These are phyloP conservation scores for Ascosphaera acerosa DNA, from an alignment of 2,329 filamentous ascomycete species.

Conservation along the genomic window DNA sequence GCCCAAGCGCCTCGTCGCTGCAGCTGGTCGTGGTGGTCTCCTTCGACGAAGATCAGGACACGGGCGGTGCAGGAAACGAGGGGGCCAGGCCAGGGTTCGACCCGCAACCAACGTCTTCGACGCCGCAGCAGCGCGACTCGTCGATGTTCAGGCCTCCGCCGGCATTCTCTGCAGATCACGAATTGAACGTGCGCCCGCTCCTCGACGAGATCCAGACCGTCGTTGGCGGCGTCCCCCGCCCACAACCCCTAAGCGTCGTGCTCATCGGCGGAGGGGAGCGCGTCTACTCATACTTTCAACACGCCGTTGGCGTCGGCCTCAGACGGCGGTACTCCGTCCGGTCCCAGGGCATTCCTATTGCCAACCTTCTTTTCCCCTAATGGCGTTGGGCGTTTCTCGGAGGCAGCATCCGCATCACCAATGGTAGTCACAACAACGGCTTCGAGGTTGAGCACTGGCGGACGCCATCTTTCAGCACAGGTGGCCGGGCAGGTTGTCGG, in stretches of 20 bases:
- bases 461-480: too few relatives aligned
- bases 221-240: slow-evolving; percentile 39
- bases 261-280: slow-evolving; percentile 51
- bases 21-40: slow-evolving; percentile 37
- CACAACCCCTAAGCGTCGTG: slow-evolving; percentile 54
- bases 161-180: slow-evolving; percentile 10
- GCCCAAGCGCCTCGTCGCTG: slow-evolving; percentile 33
- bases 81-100: too few relatives aligned
- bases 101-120: too few relatives aligned
- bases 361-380: slow-evolving; percentile 47
- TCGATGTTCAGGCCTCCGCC: slow-evolving; percentile 3
- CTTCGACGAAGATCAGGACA: slow-evolving; percentile 12
- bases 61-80: slow-evolving; percentile 5
- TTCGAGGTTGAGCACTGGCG: too few relatives aligned
- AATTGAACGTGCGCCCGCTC: slow-evolving; percentile 34
- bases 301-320: slow-evolving; percentile 44
- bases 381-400: slow-evolving; percentile 1
- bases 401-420: too few relatives aligned
- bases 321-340: slow-evolving; percentile 55
- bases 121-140: neutral
- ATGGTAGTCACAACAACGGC: too few relatives aligned
- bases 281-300: slow-evolving; percentile 36
- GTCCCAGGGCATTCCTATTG: slow-evolving; percentile 54
- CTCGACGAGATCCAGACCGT: slow-evolving; percentile 52
- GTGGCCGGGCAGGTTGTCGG: too few relatives aligned